Base-by-base conservation (phyloP, 139 green algal species). In the Chlamydomonas urium region DNA sequence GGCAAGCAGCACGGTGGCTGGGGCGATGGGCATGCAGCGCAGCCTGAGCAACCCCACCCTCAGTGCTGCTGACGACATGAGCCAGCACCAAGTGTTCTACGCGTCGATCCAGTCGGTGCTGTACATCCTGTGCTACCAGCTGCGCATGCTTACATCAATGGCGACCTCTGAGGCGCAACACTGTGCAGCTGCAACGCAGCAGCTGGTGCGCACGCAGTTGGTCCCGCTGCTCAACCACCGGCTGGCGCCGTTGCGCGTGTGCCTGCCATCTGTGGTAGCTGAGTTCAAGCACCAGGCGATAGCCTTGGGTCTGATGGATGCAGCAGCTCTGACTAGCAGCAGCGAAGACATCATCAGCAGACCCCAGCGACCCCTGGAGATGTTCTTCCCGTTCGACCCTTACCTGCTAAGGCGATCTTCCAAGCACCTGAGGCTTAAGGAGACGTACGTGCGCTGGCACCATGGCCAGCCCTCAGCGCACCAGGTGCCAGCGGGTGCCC, bases 361-460 rank as follows among this genome's bases (percentile, higher is more conserved):
- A 26, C 6, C 53, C 24, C 53, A 32, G 24, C 53, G 53, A 6
- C 53, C 53, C 1, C 81, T 97, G 65, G 92, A 97, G 75, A 92
- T 94, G 78, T 96, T 97, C 75, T 97, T 97, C 62, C 93, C 93
- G 2, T 97, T 97, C 67, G 93, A 97, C 73, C 93, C 93, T 2
- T 97, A 94, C 82, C 86, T 97, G 26, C 88, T 97, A 38, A 72
- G 73, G 19, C 87, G 89, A 62, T 94, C 89, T 28, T 83, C 81
- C 0, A 33, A 53, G 4, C 67, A 71, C 37, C 76, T 95, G 35
- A 29, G 87, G 17, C 85, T 95, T 4, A 63, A 61, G 10, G 31
- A 36, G 23, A 80, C 77, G 23, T 93, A 88, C 57, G 78, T 91
- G 35, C 47, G n/a, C 1, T 90, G 85, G 87, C 73, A 78, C 17